Evolutionary conservation across 441 rosid genomes (phyloP).

Genomic region (Daphne laureola): DNA sequence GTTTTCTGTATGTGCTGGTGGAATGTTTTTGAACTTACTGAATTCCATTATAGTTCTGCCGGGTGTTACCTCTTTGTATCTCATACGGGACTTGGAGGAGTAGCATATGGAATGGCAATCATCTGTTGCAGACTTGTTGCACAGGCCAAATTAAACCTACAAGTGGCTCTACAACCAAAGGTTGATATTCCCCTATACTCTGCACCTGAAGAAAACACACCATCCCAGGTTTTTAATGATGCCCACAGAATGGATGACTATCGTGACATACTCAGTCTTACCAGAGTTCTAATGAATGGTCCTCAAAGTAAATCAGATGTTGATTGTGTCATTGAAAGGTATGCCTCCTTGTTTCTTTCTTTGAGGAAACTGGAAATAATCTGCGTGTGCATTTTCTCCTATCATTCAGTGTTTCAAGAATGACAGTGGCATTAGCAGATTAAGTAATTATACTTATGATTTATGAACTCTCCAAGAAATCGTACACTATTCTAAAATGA

Average conservation of each 20-base stretch:
- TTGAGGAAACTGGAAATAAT: background rate
- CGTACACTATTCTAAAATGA: no score
- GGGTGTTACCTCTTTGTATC: conserved; percentile 86
- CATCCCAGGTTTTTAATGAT: conserved; percentile 55
- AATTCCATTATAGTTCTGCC: conserved; percentile 32
- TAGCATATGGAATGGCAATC: conserved; percentile 90
- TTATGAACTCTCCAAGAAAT: no score
- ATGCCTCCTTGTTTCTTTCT: conserved; percentile 8
- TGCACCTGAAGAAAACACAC: conserved; percentile 33
- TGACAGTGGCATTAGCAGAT: no score
- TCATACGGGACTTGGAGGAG: conserved; percentile 94
- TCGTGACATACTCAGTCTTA: conserved; percentile 90
- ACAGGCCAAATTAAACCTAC: conserved; percentile 31
- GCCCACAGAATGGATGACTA: conserved; percentile 88
- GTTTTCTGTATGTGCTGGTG: background rate
- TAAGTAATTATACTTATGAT: no score
- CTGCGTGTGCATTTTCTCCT: no score
- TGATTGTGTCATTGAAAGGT: conserved; percentile 71
- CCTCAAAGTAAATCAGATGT: conserved; percentile 95
- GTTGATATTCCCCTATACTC: conserved; percentile 22
- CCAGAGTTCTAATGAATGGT: conserved; percentile 87
- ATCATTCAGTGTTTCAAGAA: no score
- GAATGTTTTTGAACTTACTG: no score
- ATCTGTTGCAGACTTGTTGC: conserved; percentile 70
- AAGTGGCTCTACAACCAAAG: conserved; percentile 22